Conservation (phyloP, 2,329 filamentous ascomycete species). For the Colletotrichum lentis region DNA sequence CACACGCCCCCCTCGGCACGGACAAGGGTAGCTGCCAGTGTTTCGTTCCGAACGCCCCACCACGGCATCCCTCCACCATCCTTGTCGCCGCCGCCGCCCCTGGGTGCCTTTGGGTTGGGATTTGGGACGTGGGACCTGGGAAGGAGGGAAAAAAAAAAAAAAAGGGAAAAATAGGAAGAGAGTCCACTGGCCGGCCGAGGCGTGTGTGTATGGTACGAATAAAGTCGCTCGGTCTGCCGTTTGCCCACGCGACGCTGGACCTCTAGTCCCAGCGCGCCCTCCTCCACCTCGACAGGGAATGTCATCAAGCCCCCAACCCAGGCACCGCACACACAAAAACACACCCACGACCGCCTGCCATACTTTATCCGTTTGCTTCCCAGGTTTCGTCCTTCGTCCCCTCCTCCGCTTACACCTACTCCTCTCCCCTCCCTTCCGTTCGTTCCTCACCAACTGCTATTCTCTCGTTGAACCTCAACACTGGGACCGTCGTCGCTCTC, state of each 20-base stretch:
- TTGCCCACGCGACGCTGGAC: slow-evolving; percentile 35
- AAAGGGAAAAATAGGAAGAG: background rate
- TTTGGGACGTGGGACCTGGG: slow-evolving; percentile 7
- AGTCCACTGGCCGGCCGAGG: slow-evolving; percentile 30
- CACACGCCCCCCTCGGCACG: slow-evolving; percentile 36
- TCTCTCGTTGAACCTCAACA: slow-evolving; percentile 32
- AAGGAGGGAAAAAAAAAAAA: background rate
- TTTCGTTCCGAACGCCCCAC: slow-evolving; percentile 38
- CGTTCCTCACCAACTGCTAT: slow-evolving; percentile 35
- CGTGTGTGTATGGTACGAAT: slow-evolving; percentile 37
- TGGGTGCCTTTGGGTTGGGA: slow-evolving; percentile 20
- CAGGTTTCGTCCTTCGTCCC: slow-evolving; percentile 35
- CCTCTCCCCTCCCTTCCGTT: slow-evolving; percentile 30
- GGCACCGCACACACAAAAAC: slow-evolving; percentile 35
- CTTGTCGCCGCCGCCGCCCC: slow-evolving; percentile 26
- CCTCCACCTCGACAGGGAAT: slow-evolving; percentile 33
- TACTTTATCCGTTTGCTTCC: slow-evolving; percentile 36
- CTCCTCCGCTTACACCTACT: slow-evolving; percentile 33
- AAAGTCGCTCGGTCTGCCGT: slow-evolving; percentile 38
- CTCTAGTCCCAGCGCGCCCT: slow-evolving; percentile 25
- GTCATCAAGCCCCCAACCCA: slow-evolving; percentile 34
- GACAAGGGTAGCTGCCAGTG: slow-evolving; percentile 39
- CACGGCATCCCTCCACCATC: slow-evolving; percentile 31
- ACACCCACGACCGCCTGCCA: slow-evolving; percentile 35
- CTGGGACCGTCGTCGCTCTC: slow-evolving; percentile 3